phyloP scores from a whole-genome alignment of 306 rosid species.

The Cucurbita argyrosperma region DNA sequence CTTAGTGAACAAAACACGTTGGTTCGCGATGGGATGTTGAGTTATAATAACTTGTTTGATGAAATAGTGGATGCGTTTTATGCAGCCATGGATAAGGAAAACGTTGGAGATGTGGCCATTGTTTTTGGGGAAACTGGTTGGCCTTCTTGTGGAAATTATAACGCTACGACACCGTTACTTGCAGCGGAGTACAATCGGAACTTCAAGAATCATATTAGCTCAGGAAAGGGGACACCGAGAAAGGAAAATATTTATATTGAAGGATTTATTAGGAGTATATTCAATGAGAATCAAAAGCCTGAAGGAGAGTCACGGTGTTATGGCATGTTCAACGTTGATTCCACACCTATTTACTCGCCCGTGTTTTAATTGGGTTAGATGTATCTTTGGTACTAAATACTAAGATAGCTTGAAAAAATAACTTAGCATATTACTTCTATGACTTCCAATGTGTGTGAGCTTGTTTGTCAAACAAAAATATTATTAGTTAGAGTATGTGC shows the following conservation, averaged over 20 bases:
- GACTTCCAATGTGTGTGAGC: too few species aligned
- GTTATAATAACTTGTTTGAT: neutral
- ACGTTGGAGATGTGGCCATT: neutral
- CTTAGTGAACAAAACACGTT: neutral
- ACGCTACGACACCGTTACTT: slow-evolving; percentile 1
- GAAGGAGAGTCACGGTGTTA: slow-evolving; percentile 16
- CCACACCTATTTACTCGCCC: slow-evolving; percentile 14
- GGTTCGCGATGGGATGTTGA: neutral
- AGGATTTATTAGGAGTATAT: slow-evolving; percentile 22
- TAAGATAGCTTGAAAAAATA: too few species aligned
- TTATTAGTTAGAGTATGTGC: too few species aligned
- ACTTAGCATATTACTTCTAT: too few species aligned
- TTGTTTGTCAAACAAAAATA: too few species aligned
- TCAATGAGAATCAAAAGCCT: slow-evolving; percentile 22
- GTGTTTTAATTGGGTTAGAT: too few species aligned
- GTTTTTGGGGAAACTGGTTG: neutral
- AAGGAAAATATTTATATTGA: slow-evolving; percentile 7
- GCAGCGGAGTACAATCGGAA: slow-evolving; percentile 17
- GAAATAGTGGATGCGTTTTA: neutral
- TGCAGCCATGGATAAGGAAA: neutral
- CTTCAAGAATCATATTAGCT: neutral
- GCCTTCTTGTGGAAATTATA: slow-evolving; percentile 6
- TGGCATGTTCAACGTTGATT: slow-evolving; percentile 16
- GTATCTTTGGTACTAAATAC: too few species aligned
- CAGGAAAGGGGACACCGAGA: slow-evolving; percentile 20